phyloP scores from a whole-genome alignment of 805 yeast genomes.

The Kluyveromyces siamensis region DNA sequence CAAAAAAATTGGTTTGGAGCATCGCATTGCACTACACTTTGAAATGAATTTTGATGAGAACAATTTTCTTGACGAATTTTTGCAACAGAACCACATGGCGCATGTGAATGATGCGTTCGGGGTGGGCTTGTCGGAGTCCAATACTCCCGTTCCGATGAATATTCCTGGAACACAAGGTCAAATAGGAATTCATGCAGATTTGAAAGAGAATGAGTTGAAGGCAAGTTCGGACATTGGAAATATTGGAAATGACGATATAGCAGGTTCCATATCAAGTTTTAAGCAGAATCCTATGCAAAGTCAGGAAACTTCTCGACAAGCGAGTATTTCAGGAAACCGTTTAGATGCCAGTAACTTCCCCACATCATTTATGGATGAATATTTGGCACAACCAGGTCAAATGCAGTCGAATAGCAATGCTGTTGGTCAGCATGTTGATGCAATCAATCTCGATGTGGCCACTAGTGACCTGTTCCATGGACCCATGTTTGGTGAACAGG shows the following conservation, averaged over 20 bases:
- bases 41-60: slow-evolving; percentile 1
- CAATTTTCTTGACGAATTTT: slow-evolving; percentile 1
- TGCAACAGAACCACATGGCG: slow-evolving; percentile 1
- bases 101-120: not conserved
- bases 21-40: not conserved
- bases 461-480: slow-evolving; percentile 14
- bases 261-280: not conserved
- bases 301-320: not conserved
- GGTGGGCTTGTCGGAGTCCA: not conserved
- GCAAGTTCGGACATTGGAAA: not conserved
- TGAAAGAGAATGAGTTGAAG: too few relatives aligned
- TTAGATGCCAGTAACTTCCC: not conserved
- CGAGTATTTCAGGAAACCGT: slow-evolving; percentile 1
- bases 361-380: slow-evolving; percentile 6
- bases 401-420: not conserved
- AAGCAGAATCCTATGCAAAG: not conserved
- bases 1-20: not conserved
- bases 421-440: not conserved
- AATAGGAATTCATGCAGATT: not conserved
- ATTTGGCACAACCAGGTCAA: not conserved
- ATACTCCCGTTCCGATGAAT: slow-evolving; percentile 1
- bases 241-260: not conserved
- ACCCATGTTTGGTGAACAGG: slow-evolving; percentile 4
- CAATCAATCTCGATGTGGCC: not conserved
- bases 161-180: not conserved